Percentiles rank a stretch among this genome's conserved stretches.
These are phyloP conservation scores for Saccharomycopsis hybrid DNA, from an alignment of 1,139 yeast genomes.

Conservation along the genomic window DNA sequence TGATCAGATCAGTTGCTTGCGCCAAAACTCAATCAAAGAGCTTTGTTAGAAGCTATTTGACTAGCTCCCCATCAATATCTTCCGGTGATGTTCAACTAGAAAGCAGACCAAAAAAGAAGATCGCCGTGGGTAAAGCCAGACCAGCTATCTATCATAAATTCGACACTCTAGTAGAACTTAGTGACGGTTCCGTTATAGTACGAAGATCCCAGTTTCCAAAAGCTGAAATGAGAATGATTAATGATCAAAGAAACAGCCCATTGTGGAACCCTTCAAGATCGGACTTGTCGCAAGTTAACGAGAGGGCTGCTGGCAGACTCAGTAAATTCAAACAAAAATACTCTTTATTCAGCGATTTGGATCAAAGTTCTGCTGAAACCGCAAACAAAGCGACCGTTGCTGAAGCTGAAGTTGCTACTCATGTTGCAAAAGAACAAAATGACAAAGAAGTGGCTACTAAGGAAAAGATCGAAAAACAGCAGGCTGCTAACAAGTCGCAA, in stretches of 20 bases:
- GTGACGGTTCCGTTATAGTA: constrained; percentile 84
- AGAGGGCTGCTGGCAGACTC: constrained; percentile 78
- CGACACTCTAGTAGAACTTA: constrained; percentile 77
- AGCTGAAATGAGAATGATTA: constrained; percentile 75
- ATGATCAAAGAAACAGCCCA: constrained; percentile 80
- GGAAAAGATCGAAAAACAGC: constrained; percentile 6
- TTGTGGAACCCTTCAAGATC: constrained; percentile 85
- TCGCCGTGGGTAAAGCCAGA: constrained; percentile 65
- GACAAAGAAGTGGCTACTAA: constrained; percentile 18
- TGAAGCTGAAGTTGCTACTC: neutral
- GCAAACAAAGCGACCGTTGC: neutral
- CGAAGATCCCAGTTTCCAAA: constrained; percentile 88
- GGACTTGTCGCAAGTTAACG: constrained; percentile 68
- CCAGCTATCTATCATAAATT: constrained; percentile 91
- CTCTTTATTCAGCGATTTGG: constrained; percentile 40
- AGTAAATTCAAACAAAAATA: constrained; percentile 79
- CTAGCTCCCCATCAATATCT: constrained; percentile 12
- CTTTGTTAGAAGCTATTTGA: constrained; percentile 17
- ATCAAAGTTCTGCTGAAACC: too few relatives aligned
- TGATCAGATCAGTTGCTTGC: too few relatives aligned
- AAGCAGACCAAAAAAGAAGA: constrained; percentile 33
- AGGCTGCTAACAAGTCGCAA: constrained; percentile 10
- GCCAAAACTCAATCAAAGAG: too few relatives aligned
- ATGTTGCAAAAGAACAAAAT: neutral
- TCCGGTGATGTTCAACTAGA: constrained; percentile 17